phyloP scores from a whole-genome alignment of 768 basidiomycete genomes.

The Saitozyma sp. region DNA sequence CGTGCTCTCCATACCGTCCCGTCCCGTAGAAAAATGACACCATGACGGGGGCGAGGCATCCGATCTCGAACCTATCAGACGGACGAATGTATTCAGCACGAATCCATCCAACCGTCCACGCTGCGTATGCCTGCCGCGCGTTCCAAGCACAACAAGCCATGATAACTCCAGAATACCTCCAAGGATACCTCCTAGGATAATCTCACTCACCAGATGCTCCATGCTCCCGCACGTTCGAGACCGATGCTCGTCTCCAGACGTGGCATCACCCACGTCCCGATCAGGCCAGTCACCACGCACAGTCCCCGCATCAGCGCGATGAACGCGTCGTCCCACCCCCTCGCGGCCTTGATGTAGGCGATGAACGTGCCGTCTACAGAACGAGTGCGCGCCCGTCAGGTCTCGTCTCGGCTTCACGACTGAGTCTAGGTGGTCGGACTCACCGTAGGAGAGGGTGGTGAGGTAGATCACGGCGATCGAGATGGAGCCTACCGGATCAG shows the following conservation, averaged over 20 bases:
- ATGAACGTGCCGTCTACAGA: slow-evolving; percentile 48
- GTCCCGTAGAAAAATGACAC: slow-evolving; percentile 45
- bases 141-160: background rate
- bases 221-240: slow-evolving; percentile 48
- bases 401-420: background rate
- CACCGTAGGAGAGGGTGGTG: slow-evolving; percentile 47
- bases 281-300: slow-evolving; percentile 41
- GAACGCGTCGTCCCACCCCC: slow-evolving; percentile 44
- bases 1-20: slow-evolving; percentile 33
- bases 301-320: slow-evolving; percentile 48
- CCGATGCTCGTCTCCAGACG: slow-evolving; percentile 38
- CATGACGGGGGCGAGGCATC: slow-evolving; percentile 40
- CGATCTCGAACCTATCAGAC: slow-evolving; percentile 40
- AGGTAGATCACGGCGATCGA: slow-evolving; percentile 44
- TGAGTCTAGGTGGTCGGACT: slow-evolving; percentile 3
- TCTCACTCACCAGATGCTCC: slow-evolving; percentile 47
- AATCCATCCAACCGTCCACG: too few relatives aligned
- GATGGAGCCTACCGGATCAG: slow-evolving; percentile 38
- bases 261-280: slow-evolving; percentile 51
- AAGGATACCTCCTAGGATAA: background rate
- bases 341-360: slow-evolving; percentile 49
- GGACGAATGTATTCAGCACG: background rate
- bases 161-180: too few relatives aligned
- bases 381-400: slow-evolving; percentile 2
- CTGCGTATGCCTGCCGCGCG: too few relatives aligned